These are phyloP conservation scores for Aspergillus awamori DNA, from an alignment of 2,329 filamentous ascomycete genomes.

Conservation along the genomic window DNA sequence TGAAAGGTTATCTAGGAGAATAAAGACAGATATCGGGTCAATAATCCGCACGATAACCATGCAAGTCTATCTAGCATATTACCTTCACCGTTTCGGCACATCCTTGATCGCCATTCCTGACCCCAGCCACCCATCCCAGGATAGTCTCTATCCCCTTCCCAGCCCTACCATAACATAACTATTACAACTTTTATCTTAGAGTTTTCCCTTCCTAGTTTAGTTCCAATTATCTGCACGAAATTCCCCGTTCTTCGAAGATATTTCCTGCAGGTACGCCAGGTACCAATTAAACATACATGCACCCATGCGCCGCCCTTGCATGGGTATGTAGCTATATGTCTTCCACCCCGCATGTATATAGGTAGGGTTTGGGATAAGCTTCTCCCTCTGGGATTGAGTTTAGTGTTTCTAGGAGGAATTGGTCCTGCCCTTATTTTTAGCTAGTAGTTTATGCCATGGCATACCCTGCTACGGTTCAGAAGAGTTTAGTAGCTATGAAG, in stretches of 20 bases:
- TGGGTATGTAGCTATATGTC: background rate
- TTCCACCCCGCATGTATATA: background rate
- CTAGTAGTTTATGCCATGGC: background rate
- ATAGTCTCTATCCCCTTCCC: background rate
- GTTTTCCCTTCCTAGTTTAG: background rate
- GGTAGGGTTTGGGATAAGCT: background rate
- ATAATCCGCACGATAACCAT: slow-evolving; percentile 4
- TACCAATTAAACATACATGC: slow-evolving; percentile 8
- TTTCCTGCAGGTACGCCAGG: slow-evolving; percentile 4
- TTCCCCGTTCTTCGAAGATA: slow-evolving; percentile 6
- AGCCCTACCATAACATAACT: background rate
- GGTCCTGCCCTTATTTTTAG: no score
- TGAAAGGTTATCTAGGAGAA: background rate
- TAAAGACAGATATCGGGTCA: background rate
- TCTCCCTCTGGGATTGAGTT: background rate
- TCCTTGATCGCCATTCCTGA: background rate
- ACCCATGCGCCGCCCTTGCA: slow-evolving; percentile 1
- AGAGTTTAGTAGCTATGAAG: background rate
- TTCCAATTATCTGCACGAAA: slow-evolving; percentile 7
- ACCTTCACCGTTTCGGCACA: background rate
- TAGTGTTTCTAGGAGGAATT: background rate
- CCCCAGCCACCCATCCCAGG: background rate
- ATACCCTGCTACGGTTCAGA: background rate
- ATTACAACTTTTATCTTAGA: background rate
- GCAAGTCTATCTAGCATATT: slow-evolving; percentile 7